Percentiles rank a stretch among this genome's conserved stretches.
phyloP scores from a whole-genome alignment of 352 stramenopile genomes.

The Pythium brachiatum region DNA sequence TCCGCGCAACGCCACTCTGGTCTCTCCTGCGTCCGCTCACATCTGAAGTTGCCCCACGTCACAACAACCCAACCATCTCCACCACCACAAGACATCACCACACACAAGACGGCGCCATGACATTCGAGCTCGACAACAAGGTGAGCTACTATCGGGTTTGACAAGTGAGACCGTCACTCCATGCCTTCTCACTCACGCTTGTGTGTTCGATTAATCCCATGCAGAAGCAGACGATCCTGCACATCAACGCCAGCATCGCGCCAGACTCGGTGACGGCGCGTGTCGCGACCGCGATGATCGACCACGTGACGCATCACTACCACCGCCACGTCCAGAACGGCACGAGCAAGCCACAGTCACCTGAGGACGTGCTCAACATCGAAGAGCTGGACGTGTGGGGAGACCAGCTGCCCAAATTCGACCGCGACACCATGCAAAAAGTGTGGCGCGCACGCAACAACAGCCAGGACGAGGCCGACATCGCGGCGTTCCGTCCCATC shows the following conservation, averaged over 20 bases:
- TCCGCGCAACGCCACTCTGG: not conserved
- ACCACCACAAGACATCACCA: slow-evolving; percentile 5
- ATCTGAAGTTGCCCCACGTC: not conserved
- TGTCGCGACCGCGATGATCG: slow-evolving; percentile 62
- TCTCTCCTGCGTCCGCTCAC: not conserved
- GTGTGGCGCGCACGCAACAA: slow-evolving; percentile 68
- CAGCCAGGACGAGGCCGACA: slow-evolving; percentile 50
- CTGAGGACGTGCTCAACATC: slow-evolving; percentile 55
- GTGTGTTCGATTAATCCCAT: not conserved
- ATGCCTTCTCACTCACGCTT: not conserved
- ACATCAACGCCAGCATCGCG: slow-evolving; percentile 79
- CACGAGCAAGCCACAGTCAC: slow-evolving; percentile 23
- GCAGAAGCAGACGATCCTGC: slow-evolving; percentile 71
- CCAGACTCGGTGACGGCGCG: slow-evolving; percentile 65
- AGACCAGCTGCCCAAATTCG: slow-evolving; percentile 58
- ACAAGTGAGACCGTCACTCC: not conserved
- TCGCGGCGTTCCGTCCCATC: slow-evolving; percentile 63
- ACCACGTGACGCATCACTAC: slow-evolving; percentile 75
- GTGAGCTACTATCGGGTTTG: slow-evolving; percentile 1
- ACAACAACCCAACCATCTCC: slow-evolving; percentile 5
- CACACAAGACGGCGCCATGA: slow-evolving; percentile 3
- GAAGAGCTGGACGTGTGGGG: slow-evolving; percentile 74
- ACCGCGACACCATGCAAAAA: slow-evolving; percentile 64
- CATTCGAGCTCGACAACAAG: slow-evolving; percentile 15
- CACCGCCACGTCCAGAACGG: slow-evolving; percentile 45